A percentile compares a stretch with the other conserved stretches of the same genome.
Conservation (phyloP, 306 rosid genomes). For the Fagus sylvatica region DNA sequence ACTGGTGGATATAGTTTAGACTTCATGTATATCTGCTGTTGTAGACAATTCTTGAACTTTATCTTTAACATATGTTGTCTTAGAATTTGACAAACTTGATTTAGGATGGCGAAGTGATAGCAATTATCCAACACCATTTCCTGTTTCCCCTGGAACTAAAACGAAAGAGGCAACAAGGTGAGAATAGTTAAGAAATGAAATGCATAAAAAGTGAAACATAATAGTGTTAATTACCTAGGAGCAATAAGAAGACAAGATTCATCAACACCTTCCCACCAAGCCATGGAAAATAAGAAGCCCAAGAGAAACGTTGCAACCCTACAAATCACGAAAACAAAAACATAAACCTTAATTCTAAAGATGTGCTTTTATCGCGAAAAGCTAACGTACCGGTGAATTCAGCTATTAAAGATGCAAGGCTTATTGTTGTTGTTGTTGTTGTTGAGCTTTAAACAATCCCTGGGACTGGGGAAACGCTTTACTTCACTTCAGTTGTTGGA, state of each 20-base stretch:
- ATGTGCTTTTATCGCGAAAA: too few relatives aligned
- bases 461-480: too few relatives aligned
- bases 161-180: neutral
- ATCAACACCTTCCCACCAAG: conserved; percentile 58
- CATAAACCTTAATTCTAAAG: too few relatives aligned
- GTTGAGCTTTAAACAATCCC: too few relatives aligned
- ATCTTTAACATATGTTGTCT: neutral
- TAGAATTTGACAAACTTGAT: conserved; percentile 44
- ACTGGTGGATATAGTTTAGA: too few relatives aligned
- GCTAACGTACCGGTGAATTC: too few relatives aligned
- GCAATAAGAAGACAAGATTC: conserved; percentile 77
- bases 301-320: conserved; percentile 26
- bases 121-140: conserved; percentile 52
- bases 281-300: conserved; percentile 39
- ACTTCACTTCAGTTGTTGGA: too few relatives aligned
- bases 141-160: conserved; percentile 54
- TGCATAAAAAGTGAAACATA: neutral
- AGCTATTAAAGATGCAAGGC: too few relatives aligned
- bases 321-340: neutral
- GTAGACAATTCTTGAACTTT: too few relatives aligned
- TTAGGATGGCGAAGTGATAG: conserved; percentile 78
- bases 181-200: neutral
- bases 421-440: too few relatives aligned
- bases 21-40: too few relatives aligned
- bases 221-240: conserved; percentile 41